These are phyloP conservation scores for Tetrahymena malaccensis DNA, from an alignment of 73 alveolate species.

Conservation along the genomic window DNA sequence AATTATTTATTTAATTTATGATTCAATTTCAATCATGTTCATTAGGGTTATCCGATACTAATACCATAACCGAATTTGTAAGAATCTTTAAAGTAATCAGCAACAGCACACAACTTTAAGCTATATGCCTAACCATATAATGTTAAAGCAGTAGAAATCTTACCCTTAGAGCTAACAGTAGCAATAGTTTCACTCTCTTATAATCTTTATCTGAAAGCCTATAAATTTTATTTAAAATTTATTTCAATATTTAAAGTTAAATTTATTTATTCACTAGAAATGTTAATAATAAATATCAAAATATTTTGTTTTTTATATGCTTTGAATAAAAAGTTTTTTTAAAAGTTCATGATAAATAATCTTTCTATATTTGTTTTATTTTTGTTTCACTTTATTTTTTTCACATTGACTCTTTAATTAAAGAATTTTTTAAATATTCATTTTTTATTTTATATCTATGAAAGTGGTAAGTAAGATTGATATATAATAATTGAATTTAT, in stretches of 20 bases:
- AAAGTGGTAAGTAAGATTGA: too few relatives aligned
- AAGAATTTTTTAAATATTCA: too few relatives aligned
- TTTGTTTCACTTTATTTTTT: background rate
- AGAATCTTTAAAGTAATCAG: constrained; percentile 36
- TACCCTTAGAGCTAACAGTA: constrained; percentile 23
- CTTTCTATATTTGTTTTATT: background rate
- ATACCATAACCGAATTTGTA: constrained; percentile 42
- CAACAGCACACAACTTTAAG: constrained; percentile 43
- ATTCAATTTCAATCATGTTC: background rate
- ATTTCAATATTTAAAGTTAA: background rate
- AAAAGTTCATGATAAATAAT: too few relatives aligned
- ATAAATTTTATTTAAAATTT: background rate
- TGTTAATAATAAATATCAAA: too few relatives aligned
- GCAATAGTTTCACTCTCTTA: constrained; percentile 19
- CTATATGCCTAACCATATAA: constrained; percentile 23
- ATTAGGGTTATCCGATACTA: constrained; percentile 13
- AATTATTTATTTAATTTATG: background rate
- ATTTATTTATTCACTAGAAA: too few relatives aligned
- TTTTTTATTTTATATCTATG: too few relatives aligned
- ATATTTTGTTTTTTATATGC: too few relatives aligned
- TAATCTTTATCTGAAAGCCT: constrained; percentile 38
- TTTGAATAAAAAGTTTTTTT: too few relatives aligned
- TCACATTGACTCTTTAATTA: background rate
- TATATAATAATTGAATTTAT: background rate
- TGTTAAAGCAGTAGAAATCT: constrained; percentile 10